Evolutionary conservation across 441 rosid species (phyloP).

Genomic region (Brassica hybrid): DNA sequence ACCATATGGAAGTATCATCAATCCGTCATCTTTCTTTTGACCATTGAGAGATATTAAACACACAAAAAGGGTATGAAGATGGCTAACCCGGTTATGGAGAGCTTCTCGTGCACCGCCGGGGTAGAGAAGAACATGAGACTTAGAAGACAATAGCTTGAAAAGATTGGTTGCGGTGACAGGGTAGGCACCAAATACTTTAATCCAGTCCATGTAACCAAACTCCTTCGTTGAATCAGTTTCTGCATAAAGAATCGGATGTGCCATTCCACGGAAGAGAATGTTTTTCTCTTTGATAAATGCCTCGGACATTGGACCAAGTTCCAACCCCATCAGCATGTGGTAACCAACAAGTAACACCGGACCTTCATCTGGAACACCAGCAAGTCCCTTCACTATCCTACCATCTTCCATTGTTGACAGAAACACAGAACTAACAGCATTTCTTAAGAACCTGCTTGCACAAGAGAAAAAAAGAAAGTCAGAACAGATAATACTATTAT

Average conservation of each 20-base stretch:
- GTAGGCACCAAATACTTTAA: conserved; percentile 72
- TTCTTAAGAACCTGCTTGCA: conserved; percentile 52
- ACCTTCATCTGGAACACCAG: conserved; percentile 84
- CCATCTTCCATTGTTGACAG: conserved; percentile 85
- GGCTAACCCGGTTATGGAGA: conserved; percentile 74
- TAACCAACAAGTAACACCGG: conserved; percentile 86
- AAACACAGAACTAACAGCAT: conserved; percentile 55
- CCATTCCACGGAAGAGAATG: conserved; percentile 63
- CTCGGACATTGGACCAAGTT: conserved; percentile 59
- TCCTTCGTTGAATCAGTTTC: conserved; percentile 38
- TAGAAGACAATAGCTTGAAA: conserved; percentile 67
- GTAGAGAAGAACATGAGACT: conserved; percentile 84
- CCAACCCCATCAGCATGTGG: conserved; percentile 83
- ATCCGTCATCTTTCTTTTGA: background rate
- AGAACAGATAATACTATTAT: conserved; percentile 13
- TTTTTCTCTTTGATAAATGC: conserved; percentile 72
- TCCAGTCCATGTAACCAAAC: conserved; percentile 56
- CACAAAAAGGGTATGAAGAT: conserved; percentile 10
- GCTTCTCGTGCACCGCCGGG: conserved; percentile 96
- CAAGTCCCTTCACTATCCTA: conserved; percentile 78
- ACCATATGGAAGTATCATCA: background rate
- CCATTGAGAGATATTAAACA: background rate
- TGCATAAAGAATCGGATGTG: conserved; percentile 66
- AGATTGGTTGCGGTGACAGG: conserved; percentile 75
- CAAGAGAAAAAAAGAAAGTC: background rate